Base-by-base conservation (phyloP, 495 filamentous ascomycete genomes). In the Daldinia grandis region DNA sequence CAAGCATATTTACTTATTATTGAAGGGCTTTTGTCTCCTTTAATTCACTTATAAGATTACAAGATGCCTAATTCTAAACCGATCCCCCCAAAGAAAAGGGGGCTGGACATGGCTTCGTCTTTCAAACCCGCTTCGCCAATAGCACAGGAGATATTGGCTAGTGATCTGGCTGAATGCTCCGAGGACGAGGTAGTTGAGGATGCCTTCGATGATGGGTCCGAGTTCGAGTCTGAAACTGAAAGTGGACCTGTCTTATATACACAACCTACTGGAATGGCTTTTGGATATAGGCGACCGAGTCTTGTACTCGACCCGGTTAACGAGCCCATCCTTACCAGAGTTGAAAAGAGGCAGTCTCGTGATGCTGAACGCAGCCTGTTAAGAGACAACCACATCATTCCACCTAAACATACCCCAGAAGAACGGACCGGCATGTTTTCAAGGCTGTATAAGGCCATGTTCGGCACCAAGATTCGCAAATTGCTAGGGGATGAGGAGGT, bases 301-400 rank as follows among this genome's bases (percentile, higher is more conserved):
- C 58, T 86, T 12, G 71, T 80, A 19, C 70, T 71, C 15, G 77
- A 80, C 3, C 75, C 80, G 1, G 82, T 85, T 4, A 84, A 86
- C 19, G 82, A 87, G 17, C 78, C 78, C 2, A 79, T 79, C 31
- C 75, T 92, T 42, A 87, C 86, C 0, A 86, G 86, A 54, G 83
- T 85, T 28, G 91, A 95, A 62, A 83, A 84, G 14, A 82, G 87
- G 47, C 82, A 86, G 42, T 88, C 87, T n/a, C 85, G 90, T 19
- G 80, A 87, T 25, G 91, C 94, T 54, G 93, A 95, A 78, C 83
- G 91, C 58, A 88, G 89, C 63, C 79, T 97, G 44, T 77, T 97
- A 28, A 83, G 90, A 56, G 93, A 97, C 72, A 95, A 95, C 73
- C 82, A 91, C 72, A 76, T 95, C 62, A 85, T 93, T 14, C 85